phyloP scores from a whole-genome alignment of 495 filamentous ascomycete genomes.

The Monascus purpureus region DNA sequence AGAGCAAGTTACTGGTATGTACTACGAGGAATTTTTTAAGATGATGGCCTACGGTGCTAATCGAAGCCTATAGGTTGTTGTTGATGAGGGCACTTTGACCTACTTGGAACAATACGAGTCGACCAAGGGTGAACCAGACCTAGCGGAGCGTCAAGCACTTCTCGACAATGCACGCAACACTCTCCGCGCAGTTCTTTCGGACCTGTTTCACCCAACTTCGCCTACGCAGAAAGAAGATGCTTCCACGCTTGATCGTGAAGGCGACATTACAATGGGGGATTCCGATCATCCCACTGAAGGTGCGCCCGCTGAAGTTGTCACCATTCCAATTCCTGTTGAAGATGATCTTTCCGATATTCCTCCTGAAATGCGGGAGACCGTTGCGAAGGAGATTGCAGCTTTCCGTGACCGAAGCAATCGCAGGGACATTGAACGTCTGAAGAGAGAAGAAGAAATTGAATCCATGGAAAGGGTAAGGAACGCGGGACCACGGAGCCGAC shows the following conservation, averaged over 20 bases:
- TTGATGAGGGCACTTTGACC: conserved; percentile 67
- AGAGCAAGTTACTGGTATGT: conserved; percentile 48
- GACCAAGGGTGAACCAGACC: conserved; percentile 48
- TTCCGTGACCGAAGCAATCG: conserved; percentile 84
- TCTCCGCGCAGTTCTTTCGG: conserved; percentile 51
- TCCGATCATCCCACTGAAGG: conserved; percentile 38
- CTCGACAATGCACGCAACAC: conserved; percentile 50
- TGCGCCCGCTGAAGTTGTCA: conserved; percentile 59
- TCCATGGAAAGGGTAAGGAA: conserved; percentile 68
- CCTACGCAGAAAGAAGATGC: conserved; percentile 33
- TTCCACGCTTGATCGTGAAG: conserved; percentile 42
- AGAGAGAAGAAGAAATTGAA: conserved; percentile 83
- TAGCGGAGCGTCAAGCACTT: conserved; percentile 49
- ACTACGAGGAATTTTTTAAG: background rate
- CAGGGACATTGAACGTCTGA: conserved; percentile 75
- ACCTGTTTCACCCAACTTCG: conserved; percentile 55
- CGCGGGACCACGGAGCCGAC: conserved; percentile 49
- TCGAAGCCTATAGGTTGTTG: conserved; percentile 46
- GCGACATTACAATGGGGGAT: conserved; percentile 61
- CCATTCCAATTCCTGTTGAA: conserved; percentile 76
- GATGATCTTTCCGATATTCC: conserved; percentile 95
- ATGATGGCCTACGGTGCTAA: conserved; percentile 8
- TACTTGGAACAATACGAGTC: conserved; percentile 72
- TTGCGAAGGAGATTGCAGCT: conserved; percentile 84
- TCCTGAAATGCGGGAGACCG: conserved; percentile 90